Base-by-base conservation (phyloP, 2,329 filamentous ascomycete species). In the Fusarium sp. region DNA sequence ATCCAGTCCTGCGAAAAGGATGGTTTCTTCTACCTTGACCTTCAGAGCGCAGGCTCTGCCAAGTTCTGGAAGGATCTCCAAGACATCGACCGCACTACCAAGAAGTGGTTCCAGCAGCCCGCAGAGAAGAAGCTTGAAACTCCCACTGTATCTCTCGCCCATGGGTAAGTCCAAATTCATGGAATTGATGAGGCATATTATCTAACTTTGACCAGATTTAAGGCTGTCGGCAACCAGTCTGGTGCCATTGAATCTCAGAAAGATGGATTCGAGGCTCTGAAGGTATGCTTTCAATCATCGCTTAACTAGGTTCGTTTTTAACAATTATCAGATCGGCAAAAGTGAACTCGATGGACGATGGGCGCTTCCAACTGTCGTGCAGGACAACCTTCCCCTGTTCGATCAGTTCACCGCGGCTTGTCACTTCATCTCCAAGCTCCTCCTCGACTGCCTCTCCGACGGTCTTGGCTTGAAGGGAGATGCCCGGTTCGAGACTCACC, bases 21-120 rank as follows among this genome's bases (percentile, higher is more conserved):
- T 6, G 62, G 58, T 2, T 65, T 65, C 39, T 58, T 65, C 44
- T 65, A 65, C 11, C 59, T 65, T 4, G 62, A 65, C n/a, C 58
- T 65, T 4, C 39, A 63, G 24, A 33, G 29, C 8, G n/a, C 44
- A 5, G 26, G 42, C 9, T 64, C 62, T 4, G 37, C 16, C 3
- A 57, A 64, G 3, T 21, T 65, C 7, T 65, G 58, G 52, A 41
- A 15, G 11, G 62, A 65, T 5, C 31, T 63, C 15, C n/a, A n/a
- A n/a, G n/a, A n/a, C n/a, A n/a, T n/a, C n/a, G 20, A 58, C 1
- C n/a, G 15, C 13, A 47, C 38, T 6, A 42, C 58, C 8, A 65
- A 65, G 43, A 20, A 26, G 0, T 65, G 58, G 62, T 65, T 63
- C 35, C 13, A 33, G 16, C 59, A 65, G 29, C 48, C 44, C 5